These are phyloP conservation scores for Begonia fuchsioides DNA, from an alignment of 306 rosid species.

Conservation along the genomic window DNA sequence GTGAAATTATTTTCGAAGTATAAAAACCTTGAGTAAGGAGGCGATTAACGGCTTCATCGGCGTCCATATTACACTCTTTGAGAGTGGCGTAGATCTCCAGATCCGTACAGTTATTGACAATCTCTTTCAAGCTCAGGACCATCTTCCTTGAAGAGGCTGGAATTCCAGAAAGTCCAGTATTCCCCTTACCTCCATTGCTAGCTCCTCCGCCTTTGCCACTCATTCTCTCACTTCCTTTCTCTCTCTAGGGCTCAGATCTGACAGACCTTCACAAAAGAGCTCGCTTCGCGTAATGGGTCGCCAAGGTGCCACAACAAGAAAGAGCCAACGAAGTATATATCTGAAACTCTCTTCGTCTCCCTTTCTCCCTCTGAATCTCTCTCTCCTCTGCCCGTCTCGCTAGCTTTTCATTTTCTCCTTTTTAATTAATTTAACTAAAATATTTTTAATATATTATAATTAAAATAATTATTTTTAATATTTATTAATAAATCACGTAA, in stretches of 20 bases:
- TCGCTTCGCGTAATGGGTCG: slow-evolving; percentile 5
- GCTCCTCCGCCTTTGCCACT: slow-evolving; percentile 50
- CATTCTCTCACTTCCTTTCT: slow-evolving; percentile 30
- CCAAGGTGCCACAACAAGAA: slow-evolving; percentile 46
- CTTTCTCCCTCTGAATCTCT: slow-evolving; percentile 3
- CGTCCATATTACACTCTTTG: slow-evolving; percentile 99
- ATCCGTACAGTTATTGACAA: slow-evolving; percentile 69
- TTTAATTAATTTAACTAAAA: too few relatives aligned
- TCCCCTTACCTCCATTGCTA: slow-evolving; percentile 28
- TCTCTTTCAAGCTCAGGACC: slow-evolving; percentile 89
- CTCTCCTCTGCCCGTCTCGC: slow-evolving; percentile 5
- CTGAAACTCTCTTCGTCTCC: slow-evolving; percentile 2
- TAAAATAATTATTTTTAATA: too few relatives aligned
- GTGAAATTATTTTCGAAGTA: too few relatives aligned
- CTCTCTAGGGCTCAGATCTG: slow-evolving; percentile 36
- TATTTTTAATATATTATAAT: too few relatives aligned
- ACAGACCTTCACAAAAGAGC: slow-evolving; percentile 8
- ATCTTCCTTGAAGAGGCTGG: slow-evolving; percentile 77
- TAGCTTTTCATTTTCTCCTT: too few relatives aligned
- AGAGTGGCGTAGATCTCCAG: slow-evolving; percentile 91
- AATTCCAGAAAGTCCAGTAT: slow-evolving; percentile 53
- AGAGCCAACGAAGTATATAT: slow-evolving; percentile 4
- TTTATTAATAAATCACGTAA: too few relatives aligned
- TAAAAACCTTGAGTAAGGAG: slow-evolving; percentile 82
- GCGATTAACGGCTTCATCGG: slow-evolving; percentile 93